Conservation (phyloP, 768 basidiomycete genomes). For the Kondoa subrosea region DNA sequence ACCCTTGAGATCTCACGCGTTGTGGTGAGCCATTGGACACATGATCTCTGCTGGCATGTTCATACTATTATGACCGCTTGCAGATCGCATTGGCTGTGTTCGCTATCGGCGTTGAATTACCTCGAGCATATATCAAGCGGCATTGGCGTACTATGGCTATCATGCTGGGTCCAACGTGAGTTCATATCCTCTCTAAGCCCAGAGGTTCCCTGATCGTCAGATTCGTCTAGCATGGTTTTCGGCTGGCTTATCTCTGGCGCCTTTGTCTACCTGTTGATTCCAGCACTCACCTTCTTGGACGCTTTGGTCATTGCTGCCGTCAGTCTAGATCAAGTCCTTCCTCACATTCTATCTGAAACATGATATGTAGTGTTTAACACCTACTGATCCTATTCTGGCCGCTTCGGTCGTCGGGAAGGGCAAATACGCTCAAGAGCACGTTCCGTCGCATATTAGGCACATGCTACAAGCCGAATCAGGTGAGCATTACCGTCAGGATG, state of each 20-base stretch:
- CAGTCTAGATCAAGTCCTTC: slow-evolving; percentile 52
- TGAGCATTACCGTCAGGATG: neutral
- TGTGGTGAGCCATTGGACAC: too few relatives aligned
- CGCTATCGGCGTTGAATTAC: slow-evolving; percentile 65
- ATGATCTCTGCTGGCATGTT: too few relatives aligned
- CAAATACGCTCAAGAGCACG: slow-evolving; percentile 94
- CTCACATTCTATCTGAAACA: neutral
- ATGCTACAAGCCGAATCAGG: slow-evolving; percentile 70
- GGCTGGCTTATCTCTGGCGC: slow-evolving; percentile 83
- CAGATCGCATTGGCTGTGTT: neutral
- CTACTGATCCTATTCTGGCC: slow-evolving; percentile 35
- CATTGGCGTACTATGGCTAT: slow-evolving; percentile 84
- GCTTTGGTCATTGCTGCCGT: slow-evolving; percentile 68
- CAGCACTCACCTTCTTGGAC: slow-evolving; percentile 72
- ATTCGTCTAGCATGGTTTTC: slow-evolving; percentile 44
- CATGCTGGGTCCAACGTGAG: slow-evolving; percentile 43
- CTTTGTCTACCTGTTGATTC: slow-evolving; percentile 80
- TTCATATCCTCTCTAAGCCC: neutral
- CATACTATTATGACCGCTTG: too few relatives aligned
- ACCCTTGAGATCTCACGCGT: neutral
- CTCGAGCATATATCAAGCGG: slow-evolving; percentile 80
- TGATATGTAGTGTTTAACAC: slow-evolving; percentile 23
- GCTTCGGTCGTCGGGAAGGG: slow-evolving; percentile 70
- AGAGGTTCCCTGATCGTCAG: neutral
- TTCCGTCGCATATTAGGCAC: slow-evolving; percentile 55